Evolutionary conservation across 2,329 filamentous ascomycete species (phyloP), one percentile per base, ranked within the genome.

Genomic region (Sphaerulina vaccinii): DNA sequence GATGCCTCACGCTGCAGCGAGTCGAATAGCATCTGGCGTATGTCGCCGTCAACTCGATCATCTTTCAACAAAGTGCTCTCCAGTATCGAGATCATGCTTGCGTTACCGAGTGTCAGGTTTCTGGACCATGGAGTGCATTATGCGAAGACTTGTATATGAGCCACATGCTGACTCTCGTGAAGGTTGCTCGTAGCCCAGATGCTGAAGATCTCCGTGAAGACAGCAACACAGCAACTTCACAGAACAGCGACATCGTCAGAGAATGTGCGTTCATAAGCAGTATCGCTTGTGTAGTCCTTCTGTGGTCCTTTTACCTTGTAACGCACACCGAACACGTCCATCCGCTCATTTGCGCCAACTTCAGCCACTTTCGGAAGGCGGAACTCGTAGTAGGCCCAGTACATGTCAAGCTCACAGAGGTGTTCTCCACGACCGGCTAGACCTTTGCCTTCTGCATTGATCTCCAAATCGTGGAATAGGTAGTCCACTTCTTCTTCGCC

Each of bases 401-500:
- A 90, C 58, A 82, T 82, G 62, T 91, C 87, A 21, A 86, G 77
- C 18, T 83, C 77, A 65, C 87, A 90, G 16, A 88, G 70, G 66
- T 91, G 87, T 10, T 82, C 80, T 0, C 85, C 83, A 59, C 77
- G 82, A 0, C 86, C 87, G 36, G 73, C 69, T 82, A 85, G 88
- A 48, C 69, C 70, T 1, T 47, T 49, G 1, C 68, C 61, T 4
- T 67, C 56, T 1, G 66, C 60, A 24, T 74, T 54, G 56, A 90
- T 87, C 51, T 85, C 78, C n/a, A 91, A 72, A 56, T 84, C 79
- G 62, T 90, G 87, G 68, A 91, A 92, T 16, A 90, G 72, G 57
- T 90, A 87, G 64, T 90, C 87, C 0, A 84, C 83, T 47, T 70
- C 68, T 56, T 70, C 68, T 18, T 58, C 49, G 40, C 63, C 65